Percentiles rank a stretch among this genome's conserved stretches.
Conservation (phyloP, 2,329 filamentous ascomycete genomes). For the Xylariaceae sp. region DNA sequence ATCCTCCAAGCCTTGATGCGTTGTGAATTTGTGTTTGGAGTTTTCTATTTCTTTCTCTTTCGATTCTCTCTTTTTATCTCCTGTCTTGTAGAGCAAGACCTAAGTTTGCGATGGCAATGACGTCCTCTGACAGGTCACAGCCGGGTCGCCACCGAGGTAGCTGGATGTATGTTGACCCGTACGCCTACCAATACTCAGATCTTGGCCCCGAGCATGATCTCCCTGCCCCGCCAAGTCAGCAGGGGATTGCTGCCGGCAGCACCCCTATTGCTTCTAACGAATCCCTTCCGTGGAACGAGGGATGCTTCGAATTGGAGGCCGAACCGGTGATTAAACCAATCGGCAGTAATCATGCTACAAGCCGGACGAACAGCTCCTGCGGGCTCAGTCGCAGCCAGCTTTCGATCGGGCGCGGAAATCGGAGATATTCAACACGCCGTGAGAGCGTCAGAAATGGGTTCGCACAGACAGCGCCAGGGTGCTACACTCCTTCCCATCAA, state of each 20-base stretch:
- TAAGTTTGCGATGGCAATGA: not conserved
- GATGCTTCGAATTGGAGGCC: conserved; percentile 5
- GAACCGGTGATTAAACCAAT: not conserved
- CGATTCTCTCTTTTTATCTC: not conserved
- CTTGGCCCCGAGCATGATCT: not conserved
- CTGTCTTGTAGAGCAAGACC: not conserved
- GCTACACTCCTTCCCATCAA: not conserved
- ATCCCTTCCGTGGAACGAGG: not conserved
- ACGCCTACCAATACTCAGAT: conserved; percentile 17
- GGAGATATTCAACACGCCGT: not conserved
- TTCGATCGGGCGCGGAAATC: not conserved
- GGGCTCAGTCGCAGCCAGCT: conserved; percentile 3
- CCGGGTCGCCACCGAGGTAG: conserved; percentile 3
- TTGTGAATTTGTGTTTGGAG: too few relatives aligned
- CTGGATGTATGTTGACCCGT: conserved; percentile 22
- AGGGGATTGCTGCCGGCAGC: not conserved
- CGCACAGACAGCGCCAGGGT: not conserved
- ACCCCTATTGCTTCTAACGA: conserved; percentile 1
- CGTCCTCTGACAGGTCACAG: not conserved
- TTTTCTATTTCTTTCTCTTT: not conserved
- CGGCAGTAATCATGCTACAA: not conserved
- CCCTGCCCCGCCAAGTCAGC: not conserved
- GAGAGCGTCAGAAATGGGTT: not conserved
- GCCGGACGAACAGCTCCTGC: not conserved
- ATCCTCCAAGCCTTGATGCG: too few relatives aligned